phyloP scores from a whole-genome alignment of 139 green algal genomes.

The Closterium sp. region DNA sequence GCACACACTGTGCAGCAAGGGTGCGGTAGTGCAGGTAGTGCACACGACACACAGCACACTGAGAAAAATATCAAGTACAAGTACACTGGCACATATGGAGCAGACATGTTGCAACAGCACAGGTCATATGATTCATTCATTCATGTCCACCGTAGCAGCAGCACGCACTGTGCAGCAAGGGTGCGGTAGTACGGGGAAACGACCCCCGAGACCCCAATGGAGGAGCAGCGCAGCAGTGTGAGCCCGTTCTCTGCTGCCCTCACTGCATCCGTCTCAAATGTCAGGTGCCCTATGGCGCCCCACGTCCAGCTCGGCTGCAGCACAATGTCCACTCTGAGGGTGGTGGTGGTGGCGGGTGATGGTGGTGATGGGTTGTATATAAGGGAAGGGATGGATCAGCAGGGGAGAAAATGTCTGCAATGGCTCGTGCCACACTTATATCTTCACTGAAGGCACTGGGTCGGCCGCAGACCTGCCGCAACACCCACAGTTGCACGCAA shows the following conservation, averaged over 20 bases:
- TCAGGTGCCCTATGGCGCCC: constrained; percentile 44
- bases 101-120: too few relatives aligned
- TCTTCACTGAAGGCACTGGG: too few relatives aligned
- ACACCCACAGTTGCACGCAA: too few relatives aligned
- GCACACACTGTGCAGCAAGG: not conserved
- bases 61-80: not conserved
- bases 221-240: constrained; percentile 49
- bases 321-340: constrained; percentile 43
- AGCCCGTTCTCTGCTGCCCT: constrained; percentile 53
- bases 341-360: not conserved
- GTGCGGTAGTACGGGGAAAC: constrained; percentile 22
- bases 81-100: too few relatives aligned
- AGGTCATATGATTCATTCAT: too few relatives aligned
- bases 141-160: too few relatives aligned
- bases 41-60: not conserved
- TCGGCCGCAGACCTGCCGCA: too few relatives aligned
- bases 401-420: too few relatives aligned
- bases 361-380: too few relatives aligned
- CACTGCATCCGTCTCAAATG: constrained; percentile 43
- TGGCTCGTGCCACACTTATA: too few relatives aligned
- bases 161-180: not conserved
- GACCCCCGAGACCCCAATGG: constrained; percentile 40
- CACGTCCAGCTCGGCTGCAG: constrained; percentile 57
- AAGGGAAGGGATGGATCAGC: too few relatives aligned
- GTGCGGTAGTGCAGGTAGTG: not conserved